These are phyloP conservation scores for Penicillium antarcticum DNA, from an alignment of 495 filamentous ascomycete species.

Conservation along the genomic window DNA sequence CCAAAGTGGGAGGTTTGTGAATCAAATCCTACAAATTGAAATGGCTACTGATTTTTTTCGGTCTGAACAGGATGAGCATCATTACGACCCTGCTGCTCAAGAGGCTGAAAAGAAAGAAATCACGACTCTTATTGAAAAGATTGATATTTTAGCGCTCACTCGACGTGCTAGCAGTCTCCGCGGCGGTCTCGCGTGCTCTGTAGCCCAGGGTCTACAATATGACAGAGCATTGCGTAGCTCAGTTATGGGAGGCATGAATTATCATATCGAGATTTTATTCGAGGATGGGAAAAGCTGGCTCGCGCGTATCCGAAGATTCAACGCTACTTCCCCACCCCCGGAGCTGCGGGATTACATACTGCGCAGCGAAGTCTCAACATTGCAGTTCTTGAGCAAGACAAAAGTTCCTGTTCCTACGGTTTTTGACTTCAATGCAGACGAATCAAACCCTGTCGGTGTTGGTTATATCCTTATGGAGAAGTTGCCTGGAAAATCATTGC, in stretches of 20 bases:
- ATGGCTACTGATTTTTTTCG: not conserved
- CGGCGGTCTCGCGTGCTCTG: constrained; percentile 21
- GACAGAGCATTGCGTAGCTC: constrained; percentile 22
- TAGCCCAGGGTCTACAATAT: constrained; percentile 23
- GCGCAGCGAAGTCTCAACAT: constrained; percentile 30
- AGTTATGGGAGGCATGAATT: constrained; percentile 38
- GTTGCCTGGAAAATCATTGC: constrained; percentile 30
- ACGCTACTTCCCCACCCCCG: constrained; percentile 29
- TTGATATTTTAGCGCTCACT: constrained; percentile 26
- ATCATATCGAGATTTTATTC: constrained; percentile 26
- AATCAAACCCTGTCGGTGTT: constrained; percentile 32
- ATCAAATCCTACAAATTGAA: not conserved
- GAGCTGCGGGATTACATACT: constrained; percentile 29
- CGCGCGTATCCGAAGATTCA: constrained; percentile 23
- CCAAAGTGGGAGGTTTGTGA: constrained; percentile 34
- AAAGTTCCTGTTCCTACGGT: constrained; percentile 26
- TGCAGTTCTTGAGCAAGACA: constrained; percentile 29
- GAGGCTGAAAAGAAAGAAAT: constrained; percentile 26
- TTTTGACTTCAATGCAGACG: constrained; percentile 25
- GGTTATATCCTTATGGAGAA: constrained; percentile 44
- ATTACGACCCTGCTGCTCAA: constrained; percentile 21
- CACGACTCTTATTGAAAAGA: constrained; percentile 24
- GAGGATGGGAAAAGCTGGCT: constrained; percentile 27
- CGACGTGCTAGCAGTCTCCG: constrained; percentile 17
- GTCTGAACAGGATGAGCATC: constrained; percentile 21